These are phyloP conservation scores for Heterobasidion parviporum DNA, from an alignment of 1,284 basidiomycete genomes.

Conservation along the genomic window DNA sequence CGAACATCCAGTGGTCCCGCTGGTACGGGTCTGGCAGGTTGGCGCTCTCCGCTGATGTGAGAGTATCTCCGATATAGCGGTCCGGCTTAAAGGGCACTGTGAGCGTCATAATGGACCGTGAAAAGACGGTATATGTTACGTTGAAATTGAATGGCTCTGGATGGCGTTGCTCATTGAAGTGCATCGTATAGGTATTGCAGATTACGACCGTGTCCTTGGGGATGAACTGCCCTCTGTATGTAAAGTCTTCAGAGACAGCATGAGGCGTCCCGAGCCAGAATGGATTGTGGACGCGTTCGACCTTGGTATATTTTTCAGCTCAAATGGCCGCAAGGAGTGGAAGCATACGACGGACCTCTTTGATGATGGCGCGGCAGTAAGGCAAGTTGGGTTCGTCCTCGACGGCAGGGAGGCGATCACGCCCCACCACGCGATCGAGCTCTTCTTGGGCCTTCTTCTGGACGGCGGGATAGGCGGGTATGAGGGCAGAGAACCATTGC, in stretches of 20 bases:
- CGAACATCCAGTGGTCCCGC: conserved; percentile 38
- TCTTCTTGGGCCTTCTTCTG: not conserved
- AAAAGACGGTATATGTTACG: not conserved
- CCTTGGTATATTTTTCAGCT: not conserved
- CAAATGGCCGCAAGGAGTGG: no score
- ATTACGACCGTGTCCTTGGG: conserved; percentile 30
- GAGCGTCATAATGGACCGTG: not conserved
- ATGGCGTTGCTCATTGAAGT: conserved; percentile 29
- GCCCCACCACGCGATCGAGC: not conserved
- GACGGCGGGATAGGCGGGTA: not conserved
- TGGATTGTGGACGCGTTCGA: conserved; percentile 16
- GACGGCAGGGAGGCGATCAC: not conserved
- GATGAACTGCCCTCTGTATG: conserved; percentile 30
- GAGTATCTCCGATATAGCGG: conserved; percentile 22
- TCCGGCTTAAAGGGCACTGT: conserved; percentile 22
- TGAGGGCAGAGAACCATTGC: not conserved
- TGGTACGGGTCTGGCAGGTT: conserved; percentile 29
- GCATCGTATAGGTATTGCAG: conserved; percentile 30
- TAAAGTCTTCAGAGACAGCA: conserved; percentile 27
- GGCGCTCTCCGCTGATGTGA: conserved; percentile 23
- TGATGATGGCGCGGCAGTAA: not conserved
- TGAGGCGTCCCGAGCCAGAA: conserved; percentile 29
- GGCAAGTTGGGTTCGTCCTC: not conserved
- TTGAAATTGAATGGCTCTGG: conserved; percentile 22
- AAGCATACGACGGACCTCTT: not conserved